Base-by-base conservation (phyloP, 192 early-diverging fungal genomes). In the Dissophora ornata region DNA sequence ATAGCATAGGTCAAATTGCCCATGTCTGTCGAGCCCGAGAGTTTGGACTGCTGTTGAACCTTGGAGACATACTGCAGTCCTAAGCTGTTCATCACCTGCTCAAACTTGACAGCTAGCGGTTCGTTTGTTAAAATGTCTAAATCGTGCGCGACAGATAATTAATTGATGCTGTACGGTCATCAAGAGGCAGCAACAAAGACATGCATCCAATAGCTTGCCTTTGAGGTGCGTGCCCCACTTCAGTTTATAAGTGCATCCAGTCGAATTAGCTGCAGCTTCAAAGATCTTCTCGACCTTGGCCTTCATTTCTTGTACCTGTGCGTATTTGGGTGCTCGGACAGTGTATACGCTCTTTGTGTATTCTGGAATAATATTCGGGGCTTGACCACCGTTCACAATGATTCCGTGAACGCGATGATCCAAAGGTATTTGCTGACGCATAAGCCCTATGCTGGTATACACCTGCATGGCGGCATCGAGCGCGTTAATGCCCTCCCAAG, bases 341-440 rank as follows among this genome's bases (percentile, higher is more conserved):
- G 81, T 83, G 45, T 87, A 92, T 10, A 74, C 67, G 29, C 84
- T 82, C 18, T 79, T 79, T 11, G 91, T 83, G 52, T 91, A 83
- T 13, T 86, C 88, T 5, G 90, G 92, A 50, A 94, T 92, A 9
- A 92, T 65, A 24, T 82, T 82, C 22, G 80, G 16, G 0, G 86
- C 83, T 47, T 86, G 60, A 6, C 94, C 94, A 50, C 93, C 93
- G 33, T 91, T 78, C 38, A 81, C 84, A 28, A 96, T 90, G 42
- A 96, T 90, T 11, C 92, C 93, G 49, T 96, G 94, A 18, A 94
- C 84, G 21, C 86, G 42, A 18, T 87, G 81, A 42, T 84, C 82
- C 1, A 89, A 88, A 15, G 83, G 71, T 21, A 91, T 80, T 67
- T 95, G 91, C 54, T 94, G 90, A 28, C 94, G 83, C 81, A 95